Evolutionary conservation across 768 basidiomycete genomes (phyloP).

Genomic region (Leucosporidium creatinivorum): DNA sequence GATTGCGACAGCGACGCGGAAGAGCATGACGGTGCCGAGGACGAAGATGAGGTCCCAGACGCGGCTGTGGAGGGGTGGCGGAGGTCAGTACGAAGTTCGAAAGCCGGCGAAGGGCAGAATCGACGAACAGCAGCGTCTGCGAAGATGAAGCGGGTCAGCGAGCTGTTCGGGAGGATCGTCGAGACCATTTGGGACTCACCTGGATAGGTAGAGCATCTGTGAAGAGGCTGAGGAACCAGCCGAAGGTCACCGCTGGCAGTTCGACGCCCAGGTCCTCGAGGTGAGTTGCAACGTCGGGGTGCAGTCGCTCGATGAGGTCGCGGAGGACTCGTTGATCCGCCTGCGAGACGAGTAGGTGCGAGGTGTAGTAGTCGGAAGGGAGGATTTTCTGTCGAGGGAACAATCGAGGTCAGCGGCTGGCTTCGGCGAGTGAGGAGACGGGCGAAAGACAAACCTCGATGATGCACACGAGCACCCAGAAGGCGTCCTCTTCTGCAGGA

Average conservation of each 20-base stretch:
- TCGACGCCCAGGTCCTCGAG: constrained; percentile 76
- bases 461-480: constrained; percentile 85
- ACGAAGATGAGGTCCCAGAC: constrained; percentile 95
- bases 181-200: constrained; percentile 47
- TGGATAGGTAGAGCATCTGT: constrained; percentile 94
- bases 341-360: constrained; percentile 80
- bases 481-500: constrained; percentile 93
- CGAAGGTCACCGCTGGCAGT: constrained; percentile 89
- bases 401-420: neutral
- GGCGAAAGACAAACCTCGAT: constrained; percentile 50
- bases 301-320: constrained; percentile 61
- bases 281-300: constrained; percentile 50
- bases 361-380: constrained; percentile 89
- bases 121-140: constrained; percentile 66
- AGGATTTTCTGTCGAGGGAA: constrained; percentile 51
- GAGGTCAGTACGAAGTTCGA: neutral
- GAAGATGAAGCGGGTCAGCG: neutral
- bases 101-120: neutral
- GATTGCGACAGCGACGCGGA: constrained; percentile 81
- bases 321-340: constrained; percentile 86
- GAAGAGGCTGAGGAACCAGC: constrained; percentile 95
- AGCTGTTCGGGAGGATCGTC: neutral
- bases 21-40: constrained; percentile 83
- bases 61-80: constrained; percentile 38
- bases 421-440: too few species aligned